Percentiles rank a stretch among this genome's conserved stretches.
Evolutionary conservation across 2,329 filamentous ascomycete genomes (phyloP).

Genomic region (Beauveria bassiana): DNA sequence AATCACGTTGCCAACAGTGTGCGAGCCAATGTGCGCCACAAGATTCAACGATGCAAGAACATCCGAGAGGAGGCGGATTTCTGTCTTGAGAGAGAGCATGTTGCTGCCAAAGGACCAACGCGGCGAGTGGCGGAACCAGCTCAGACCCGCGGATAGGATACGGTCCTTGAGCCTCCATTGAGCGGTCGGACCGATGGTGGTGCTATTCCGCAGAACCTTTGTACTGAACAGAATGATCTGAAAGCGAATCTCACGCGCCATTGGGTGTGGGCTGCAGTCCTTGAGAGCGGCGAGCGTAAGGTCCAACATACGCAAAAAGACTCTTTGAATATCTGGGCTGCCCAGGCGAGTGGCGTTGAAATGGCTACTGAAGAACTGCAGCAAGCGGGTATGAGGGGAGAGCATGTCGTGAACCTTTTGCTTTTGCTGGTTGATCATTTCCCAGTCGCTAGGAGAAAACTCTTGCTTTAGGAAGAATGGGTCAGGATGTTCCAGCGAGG

Average conservation of each 20-base stretch:
- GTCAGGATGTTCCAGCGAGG: constrained; percentile 64
- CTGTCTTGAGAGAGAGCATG: constrained; percentile 84
- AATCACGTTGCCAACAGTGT: constrained; percentile 47
- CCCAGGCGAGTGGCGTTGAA: constrained; percentile 89
- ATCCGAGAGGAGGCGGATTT: constrained; percentile 73
- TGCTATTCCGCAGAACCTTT: constrained; percentile 66
- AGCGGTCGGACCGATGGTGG: constrained; percentile 52
- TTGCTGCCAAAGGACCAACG: constrained; percentile 96
- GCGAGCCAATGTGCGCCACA: constrained; percentile 52
- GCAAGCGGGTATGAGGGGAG: constrained; percentile 73
- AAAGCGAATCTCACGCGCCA: constrained; percentile 87
- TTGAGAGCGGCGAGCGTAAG: constrained; percentile 70
- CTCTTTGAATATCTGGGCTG: constrained; percentile 69
- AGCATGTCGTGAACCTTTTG: constrained; percentile 75
- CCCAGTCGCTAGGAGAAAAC: constrained; percentile 83
- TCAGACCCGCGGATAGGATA: constrained; percentile 75
- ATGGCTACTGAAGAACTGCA: constrained; percentile 89
- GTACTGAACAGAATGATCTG: constrained; percentile 79
- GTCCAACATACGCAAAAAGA: constrained; percentile 75
- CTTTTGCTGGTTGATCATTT: constrained; percentile 64
- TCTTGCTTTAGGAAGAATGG: constrained; percentile 89
- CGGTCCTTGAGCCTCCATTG: constrained; percentile 84
- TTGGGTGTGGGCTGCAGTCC: constrained; percentile 66
- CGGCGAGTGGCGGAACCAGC: constrained; percentile 79
- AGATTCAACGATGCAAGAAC: constrained; percentile 59